phyloP scores from a whole-genome alignment of 176 grass and related monocot genomes.

The Oropetium thomaeum region DNA sequence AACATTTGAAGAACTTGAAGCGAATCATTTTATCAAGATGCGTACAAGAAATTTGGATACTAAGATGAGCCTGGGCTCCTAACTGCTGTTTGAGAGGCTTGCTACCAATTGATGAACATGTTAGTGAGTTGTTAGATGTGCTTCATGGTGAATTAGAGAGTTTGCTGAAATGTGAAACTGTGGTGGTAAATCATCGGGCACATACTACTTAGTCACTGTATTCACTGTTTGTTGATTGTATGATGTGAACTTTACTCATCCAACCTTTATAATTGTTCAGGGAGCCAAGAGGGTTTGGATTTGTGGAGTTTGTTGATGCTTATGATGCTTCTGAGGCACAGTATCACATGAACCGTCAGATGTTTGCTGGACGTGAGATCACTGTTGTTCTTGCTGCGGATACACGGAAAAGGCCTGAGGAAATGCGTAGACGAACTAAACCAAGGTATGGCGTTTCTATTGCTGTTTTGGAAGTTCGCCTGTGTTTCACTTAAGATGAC shows the following conservation, averaged over 20 bases:
- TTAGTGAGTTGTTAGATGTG: constrained; percentile 62
- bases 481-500: constrained; percentile 30
- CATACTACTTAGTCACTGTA: constrained; percentile 23
- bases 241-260: constrained; percentile 24
- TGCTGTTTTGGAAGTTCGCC: background rate
- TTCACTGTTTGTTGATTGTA: background rate
- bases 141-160: constrained; percentile 42
- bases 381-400: constrained; percentile 72
- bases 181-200: constrained; percentile 33
- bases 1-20: constrained; percentile 58
- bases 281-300: constrained; percentile 82
- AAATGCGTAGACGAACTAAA: constrained; percentile 44
- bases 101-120: constrained; percentile 55
- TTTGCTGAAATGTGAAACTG: constrained; percentile 35
- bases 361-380: constrained; percentile 74
- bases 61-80: constrained; percentile 42
- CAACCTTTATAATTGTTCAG: constrained; percentile 32
- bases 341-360: constrained; percentile 74
- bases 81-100: constrained; percentile 49
- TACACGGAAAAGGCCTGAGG: constrained; percentile 69
- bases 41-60: constrained; percentile 47
- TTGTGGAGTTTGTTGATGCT: constrained; percentile 77
- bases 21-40: constrained; percentile 51
- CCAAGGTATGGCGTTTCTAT: constrained; percentile 38
- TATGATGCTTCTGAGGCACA: constrained; percentile 77